Base-by-base conservation (phyloP, 352 stramenopile species). In the Pythium rishiriense region DNA sequence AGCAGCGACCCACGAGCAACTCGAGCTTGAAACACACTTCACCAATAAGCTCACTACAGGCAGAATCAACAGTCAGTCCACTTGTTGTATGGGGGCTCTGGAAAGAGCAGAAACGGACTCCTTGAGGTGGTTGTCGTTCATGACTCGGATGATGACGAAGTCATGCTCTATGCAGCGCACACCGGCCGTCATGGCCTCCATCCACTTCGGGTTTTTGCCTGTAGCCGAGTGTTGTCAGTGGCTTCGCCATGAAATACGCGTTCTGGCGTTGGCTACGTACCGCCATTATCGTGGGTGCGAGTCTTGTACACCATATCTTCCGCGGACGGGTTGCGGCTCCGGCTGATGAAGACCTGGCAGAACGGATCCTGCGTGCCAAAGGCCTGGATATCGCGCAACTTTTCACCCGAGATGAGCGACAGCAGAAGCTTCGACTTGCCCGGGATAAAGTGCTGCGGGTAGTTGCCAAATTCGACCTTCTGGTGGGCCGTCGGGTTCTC, bases 121-220 rank as follows among this genome's bases (percentile, higher is more conserved):
- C 61, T 83, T 86, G 25, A 92, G 51, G 43, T 83, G 80, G 68
- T 92, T 92, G 73, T 90, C 78, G 63, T 92, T 90, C 78, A 90
- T 89, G 24, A 92, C 79, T 14, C 83, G 83, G 65, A 92, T 76
- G 54, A 84, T 77, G n/a, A 92, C 67, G 62, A 81, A 90, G 45
- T 90, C 79, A 64, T 92, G 83, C 61, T 92, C 81, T 59, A 92
- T 92, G 72, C 83, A 92, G 14, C 81, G 77, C n/a, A 90, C 67
- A 17, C 66, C 71, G 24, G 75, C 72, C 0, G 78, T 80, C 21
- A 92, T 62, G 19, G 77, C 81, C 58, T 92, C 83, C 49, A 90
- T 87, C 83, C 83, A 92, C 15, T 70, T 73, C 45, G 83, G 83
- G 54, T 92, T 88, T 61, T 92, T 92, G 65, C 83, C 83, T 87